A percentile compares a stretch with the other conserved stretches of the same genome.
Evolutionary conservation across 306 rosid species (phyloP).

Genomic region (Ormosia emarginata): DNA sequence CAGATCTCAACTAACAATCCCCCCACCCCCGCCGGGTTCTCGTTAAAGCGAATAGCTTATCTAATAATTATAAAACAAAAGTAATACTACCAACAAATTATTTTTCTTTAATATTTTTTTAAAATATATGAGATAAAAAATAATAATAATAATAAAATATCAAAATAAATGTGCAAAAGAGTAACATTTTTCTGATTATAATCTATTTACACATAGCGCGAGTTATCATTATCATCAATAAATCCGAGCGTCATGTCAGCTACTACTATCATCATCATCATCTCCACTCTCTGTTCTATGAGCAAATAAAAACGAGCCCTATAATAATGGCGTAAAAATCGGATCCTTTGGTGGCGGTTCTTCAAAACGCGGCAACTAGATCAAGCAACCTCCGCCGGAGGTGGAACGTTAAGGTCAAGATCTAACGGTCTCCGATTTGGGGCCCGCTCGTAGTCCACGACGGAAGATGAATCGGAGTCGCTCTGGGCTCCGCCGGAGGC

Average conservation of each 20-base stretch:
- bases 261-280: neutral
- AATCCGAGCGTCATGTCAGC: neutral
- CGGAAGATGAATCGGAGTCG: conserved; percentile 53
- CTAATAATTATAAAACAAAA: no score
- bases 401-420: conserved; percentile 65
- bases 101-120: no score
- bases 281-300: neutral
- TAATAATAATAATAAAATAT: no score
- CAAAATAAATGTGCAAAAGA: no score
- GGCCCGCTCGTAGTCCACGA: conserved; percentile 40
- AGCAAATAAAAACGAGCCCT: neutral
- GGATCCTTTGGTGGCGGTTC: neutral
- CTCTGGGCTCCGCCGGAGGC: conserved; percentile 27
- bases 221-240: neutral
- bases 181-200: neutral
- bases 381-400: conserved; percentile 51
- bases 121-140: no score
- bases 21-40: no score
- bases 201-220: conserved; percentile 25
- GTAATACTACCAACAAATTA: no score
- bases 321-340: neutral
- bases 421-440: conserved; percentile 27
- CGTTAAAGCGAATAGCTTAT: no score
- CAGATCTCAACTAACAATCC: neutral
- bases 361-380: neutral